Evolutionary conservation across 2,329 filamentous ascomycete genomes (phyloP).

Genomic region (Zymoseptoria pseudotritici): DNA sequence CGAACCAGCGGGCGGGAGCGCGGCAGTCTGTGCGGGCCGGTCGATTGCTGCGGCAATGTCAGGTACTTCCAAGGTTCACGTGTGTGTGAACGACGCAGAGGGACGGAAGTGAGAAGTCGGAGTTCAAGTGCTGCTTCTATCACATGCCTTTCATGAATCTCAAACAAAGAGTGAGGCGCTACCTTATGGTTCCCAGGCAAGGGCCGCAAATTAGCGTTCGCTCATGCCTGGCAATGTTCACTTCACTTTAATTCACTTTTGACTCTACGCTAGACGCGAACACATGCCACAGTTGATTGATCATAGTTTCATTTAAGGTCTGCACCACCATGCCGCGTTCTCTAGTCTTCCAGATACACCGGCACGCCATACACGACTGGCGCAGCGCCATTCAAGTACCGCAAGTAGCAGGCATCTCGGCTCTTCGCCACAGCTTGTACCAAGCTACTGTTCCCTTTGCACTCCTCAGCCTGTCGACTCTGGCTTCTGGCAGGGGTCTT

Average conservation of each 20-base stretch:
- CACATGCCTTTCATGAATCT: neutral
- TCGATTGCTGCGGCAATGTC: neutral
- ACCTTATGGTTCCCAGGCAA: neutral
- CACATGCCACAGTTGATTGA: neutral
- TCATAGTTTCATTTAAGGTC: neutral
- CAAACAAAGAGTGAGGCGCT: neutral
- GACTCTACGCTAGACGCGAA: no score
- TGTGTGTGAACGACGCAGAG: no score
- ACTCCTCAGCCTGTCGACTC: slow-evolving; percentile 29
- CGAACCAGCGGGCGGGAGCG: neutral
- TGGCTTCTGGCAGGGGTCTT: slow-evolving; percentile 24
- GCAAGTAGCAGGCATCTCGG: slow-evolving; percentile 72
- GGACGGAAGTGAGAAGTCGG: no score
- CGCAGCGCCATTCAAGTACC: slow-evolving; percentile 87
- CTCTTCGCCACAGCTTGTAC: slow-evolving; percentile 75
- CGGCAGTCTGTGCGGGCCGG: neutral
- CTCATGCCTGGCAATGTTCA: neutral
- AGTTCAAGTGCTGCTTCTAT: neutral
- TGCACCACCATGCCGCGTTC: no score
- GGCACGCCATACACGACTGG: slow-evolving; percentile 94
- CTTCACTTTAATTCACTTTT: neutral
- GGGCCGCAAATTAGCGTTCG: neutral
- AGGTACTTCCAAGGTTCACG: neutral
- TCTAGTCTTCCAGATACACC: slow-evolving; percentile 57
- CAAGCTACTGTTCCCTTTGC: slow-evolving; percentile 40